Evolutionary conservation across 176 grass and related monocot species (phyloP), one percentile per base, ranked within the genome.

Genomic region (Guadua angustifolia): DNA sequence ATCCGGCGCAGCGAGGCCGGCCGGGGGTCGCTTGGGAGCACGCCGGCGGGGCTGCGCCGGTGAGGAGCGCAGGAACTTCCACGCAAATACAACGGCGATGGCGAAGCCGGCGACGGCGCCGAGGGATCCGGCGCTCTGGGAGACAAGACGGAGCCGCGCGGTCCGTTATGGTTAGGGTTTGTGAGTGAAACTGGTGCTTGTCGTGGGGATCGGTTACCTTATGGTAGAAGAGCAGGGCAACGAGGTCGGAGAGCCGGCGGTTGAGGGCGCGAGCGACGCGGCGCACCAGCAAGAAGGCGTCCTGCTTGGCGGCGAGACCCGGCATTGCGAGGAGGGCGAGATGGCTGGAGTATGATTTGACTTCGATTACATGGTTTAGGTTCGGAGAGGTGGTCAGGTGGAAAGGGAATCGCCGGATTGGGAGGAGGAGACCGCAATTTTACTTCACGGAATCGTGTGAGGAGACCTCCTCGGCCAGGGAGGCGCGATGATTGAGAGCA

Each of bases 41-140:
- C 68, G 64, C 32, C 88, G 78, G 39, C 86, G 71, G 44, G 82
- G 84, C 14, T 84, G 63, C 46, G 80, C 63, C 9, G 84, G 82
- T 19, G 80, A 72, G 8, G 89, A 79, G 57, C 87, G 88, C 82
- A 95, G 46, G 75, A 99, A 86, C 83, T 81, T 99, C 96, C 96
- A 99, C 14, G 90, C 91, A 81, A 99, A 99, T 5, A 95, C 89
- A 22, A 95, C 83, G 3, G 96, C 96, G 88, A 99, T 94, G 52
- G 96, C 96, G 74, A 99, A 99, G 11, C 96, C 96, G 16, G 96
- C 96, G 59, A 94, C 91, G 24, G 96, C 93, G 55, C 91, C 91
- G 39, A 99, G 76, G 19, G 96, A 95, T 1, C 93, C 89, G 12
- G 81, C 93, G 42, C 78, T 88, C 96, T 99, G 82, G 13, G 0